phyloP scores from a whole-genome alignment of 352 stramenopile species.

The Blastocystis hominis region DNA sequence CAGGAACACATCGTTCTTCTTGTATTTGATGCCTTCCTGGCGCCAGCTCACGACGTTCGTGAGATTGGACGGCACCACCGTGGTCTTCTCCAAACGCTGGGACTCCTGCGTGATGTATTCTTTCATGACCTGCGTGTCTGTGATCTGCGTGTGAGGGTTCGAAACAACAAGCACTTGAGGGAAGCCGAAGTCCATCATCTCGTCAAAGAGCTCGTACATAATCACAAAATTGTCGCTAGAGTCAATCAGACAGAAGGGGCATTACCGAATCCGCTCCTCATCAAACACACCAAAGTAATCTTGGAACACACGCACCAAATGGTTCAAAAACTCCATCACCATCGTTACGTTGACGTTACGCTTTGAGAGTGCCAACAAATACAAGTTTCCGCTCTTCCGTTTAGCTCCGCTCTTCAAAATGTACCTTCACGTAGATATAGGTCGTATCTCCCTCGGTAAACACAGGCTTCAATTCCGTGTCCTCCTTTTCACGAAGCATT shows the following conservation, averaged over 20 bases:
- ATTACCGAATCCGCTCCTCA: constrained; percentile 87
- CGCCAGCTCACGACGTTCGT: constrained; percentile 94
- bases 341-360: constrained; percentile 94
- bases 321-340: constrained; percentile 83
- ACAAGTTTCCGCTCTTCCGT: constrained; percentile 89
- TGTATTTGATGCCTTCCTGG: constrained; percentile 96
- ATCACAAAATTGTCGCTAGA: constrained; percentile 95
- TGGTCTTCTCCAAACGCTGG: constrained; percentile 78
- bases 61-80: constrained; percentile 43
- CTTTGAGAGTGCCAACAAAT: constrained; percentile 93
- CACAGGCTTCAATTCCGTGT: constrained; percentile 81
- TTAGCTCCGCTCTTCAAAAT: not conserved
- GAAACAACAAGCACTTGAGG: constrained; percentile 72
- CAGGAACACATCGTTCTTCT: constrained; percentile 99
- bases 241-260: not conserved
- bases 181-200: constrained; percentile 99
- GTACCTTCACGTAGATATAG: constrained; percentile 84
- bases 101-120: constrained; percentile 93
- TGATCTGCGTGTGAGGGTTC: constrained; percentile 58
- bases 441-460: constrained; percentile 81
- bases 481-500: constrained; percentile 84
- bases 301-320: constrained; percentile 83
- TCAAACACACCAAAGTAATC: constrained; percentile 98
- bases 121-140: constrained; percentile 74
- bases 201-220: constrained; percentile 98